Evolutionary conservation across 2,329 filamentous ascomycete species (phyloP), one percentile per base, ranked within the genome.

Genomic region (Paradendryphiella salina): DNA sequence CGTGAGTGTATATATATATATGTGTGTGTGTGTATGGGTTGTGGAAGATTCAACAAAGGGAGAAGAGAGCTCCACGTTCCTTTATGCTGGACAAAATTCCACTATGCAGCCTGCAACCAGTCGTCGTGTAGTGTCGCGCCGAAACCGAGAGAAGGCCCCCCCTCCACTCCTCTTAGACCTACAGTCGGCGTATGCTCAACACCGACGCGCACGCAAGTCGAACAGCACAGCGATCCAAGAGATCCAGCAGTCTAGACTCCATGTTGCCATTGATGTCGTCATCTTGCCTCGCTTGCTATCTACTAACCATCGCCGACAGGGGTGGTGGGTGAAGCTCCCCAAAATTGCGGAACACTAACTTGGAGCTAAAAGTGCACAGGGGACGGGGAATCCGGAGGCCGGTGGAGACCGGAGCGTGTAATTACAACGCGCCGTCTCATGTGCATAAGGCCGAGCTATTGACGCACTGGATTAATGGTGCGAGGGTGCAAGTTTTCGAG

Each of bases 251-350:
- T 55, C 49, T 57, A 52, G 61, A 64, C 59, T 61, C 29, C 49
- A 28, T 46, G 43, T 52, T 35, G 54, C 49, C 59, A 70, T 70
- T 63, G 60, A 61, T 65, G 59, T 52, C 63, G 60, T 70, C 66
- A 68, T 26, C 23, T 26, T 10, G 23, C 23, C 3, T 26, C 23
- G 23, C 23, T 57, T 36, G 4, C 49, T 47, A 48, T 53, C 50
- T 43, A 52, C 41, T 18, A 13, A 13, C 35, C 28, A 29, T 20
- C 7, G 26, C 3, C 5, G 35, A 40, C 56, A 34, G 37, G 52
- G 57, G 42, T 31, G 8, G 21, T n/a, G n/a, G n/a, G n/a, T n/a
- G 5, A 11, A 26, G 23, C 21, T 23, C 8, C 18, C 34, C 32
- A 18, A 35, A 4, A 26, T 14, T 2, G 3, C 8, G 2, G 18